Evolutionary conservation across 371 early-diverging fungal genomes (phyloP).

Genomic region (Rhizopus delemar): DNA sequence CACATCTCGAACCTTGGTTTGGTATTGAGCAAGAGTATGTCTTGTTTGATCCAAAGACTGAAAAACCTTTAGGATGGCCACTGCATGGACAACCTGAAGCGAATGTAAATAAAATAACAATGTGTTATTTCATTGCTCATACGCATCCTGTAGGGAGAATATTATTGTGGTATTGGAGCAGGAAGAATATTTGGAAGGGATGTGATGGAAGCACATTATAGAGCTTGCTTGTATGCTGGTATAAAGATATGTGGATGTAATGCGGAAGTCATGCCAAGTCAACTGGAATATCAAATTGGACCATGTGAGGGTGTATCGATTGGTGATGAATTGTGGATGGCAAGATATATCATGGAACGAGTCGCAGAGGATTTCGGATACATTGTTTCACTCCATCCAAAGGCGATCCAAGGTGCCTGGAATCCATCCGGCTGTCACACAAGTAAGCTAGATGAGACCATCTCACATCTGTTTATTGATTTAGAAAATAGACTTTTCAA

Average conservation of each 20-base stretch:
- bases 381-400: conserved; percentile 50
- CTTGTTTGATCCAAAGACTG: conserved; percentile 49
- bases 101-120: conserved; percentile 31
- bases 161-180: conserved; percentile 64
- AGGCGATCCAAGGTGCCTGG: conserved; percentile 55
- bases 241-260: conserved; percentile 48
- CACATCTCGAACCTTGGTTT: conserved; percentile 57
- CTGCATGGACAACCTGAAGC: conserved; percentile 50
- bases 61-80: conserved; percentile 50
- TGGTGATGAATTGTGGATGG: conserved; percentile 55
- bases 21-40: conserved; percentile 65
- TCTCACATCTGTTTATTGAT: too few relatives aligned
- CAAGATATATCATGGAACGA: conserved; percentile 50
- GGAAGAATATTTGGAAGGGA: conserved; percentile 58
- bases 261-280: conserved; percentile 56
- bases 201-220: conserved; percentile 61
- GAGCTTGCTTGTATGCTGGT: conserved; percentile 61
- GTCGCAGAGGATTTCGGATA: conserved; percentile 56
- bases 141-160: conserved; percentile 34
- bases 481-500: conserved; percentile 39
- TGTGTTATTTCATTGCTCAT: neutral
- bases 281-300: conserved; percentile 57
- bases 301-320: conserved; percentile 50
- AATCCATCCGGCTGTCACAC: conserved; percentile 53
- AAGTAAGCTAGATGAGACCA: conserved; percentile 10